Conservation (phyloP, 768 basidiomycete species). For the Leccinum incarnatum region DNA sequence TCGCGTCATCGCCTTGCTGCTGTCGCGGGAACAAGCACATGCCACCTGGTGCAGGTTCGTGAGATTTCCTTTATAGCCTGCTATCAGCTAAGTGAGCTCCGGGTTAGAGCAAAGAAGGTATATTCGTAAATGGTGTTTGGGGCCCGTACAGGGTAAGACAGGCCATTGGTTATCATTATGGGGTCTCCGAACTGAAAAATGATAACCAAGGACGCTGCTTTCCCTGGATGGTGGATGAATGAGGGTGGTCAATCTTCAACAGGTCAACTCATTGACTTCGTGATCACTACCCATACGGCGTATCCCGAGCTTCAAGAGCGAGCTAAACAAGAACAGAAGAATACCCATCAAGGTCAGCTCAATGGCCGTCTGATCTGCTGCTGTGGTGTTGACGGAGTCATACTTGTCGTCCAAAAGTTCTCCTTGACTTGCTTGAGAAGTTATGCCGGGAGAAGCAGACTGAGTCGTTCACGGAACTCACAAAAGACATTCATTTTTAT, state of each 20-base stretch:
- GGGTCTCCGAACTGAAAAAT: slow-evolving; percentile 1
- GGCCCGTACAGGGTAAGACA: slow-evolving; percentile 72
- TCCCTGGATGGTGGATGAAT: slow-evolving; percentile 99
- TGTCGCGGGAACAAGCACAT: slow-evolving; percentile 95
- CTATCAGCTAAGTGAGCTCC: neutral
- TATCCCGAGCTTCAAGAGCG: slow-evolving; percentile 65
- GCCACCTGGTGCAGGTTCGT: slow-evolving; percentile 84
- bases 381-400: neutral
- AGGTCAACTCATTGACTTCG: slow-evolving; percentile 92
- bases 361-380: neutral
- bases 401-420: slow-evolving; percentile 40
- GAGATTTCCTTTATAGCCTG: neutral
- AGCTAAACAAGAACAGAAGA: slow-evolving; percentile 56
- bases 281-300: slow-evolving; percentile 88
- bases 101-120: slow-evolving; percentile 68
- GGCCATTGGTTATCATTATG: neutral
- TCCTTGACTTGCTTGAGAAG: slow-evolving; percentile 70
- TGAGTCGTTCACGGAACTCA: slow-evolving; percentile 75
- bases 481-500: slow-evolving; percentile 90
- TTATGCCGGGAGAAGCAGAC: slow-evolving; percentile 54
- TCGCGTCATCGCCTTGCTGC: slow-evolving; percentile 83
- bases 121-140: slow-evolving; percentile 93
- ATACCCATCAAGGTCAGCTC: slow-evolving; percentile 51
- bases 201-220: slow-evolving; percentile 67
- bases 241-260: slow-evolving; percentile 99